These are phyloP conservation scores for Berberis vulgaris DNA, from an alignment of 164 flowering plant genomes.

Conservation along the genomic window DNA sequence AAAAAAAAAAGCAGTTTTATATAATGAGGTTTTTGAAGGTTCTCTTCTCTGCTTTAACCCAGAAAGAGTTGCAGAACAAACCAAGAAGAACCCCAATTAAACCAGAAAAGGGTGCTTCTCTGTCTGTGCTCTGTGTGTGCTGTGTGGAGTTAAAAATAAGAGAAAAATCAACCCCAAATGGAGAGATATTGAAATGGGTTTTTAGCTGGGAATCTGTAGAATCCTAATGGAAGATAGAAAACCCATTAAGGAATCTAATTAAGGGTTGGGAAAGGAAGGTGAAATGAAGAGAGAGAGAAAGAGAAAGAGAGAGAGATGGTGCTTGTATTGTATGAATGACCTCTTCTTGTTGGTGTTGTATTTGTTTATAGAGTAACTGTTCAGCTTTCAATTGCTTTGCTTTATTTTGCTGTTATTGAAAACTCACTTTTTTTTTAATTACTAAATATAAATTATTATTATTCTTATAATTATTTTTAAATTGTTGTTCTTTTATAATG, in stretches of 20 bases:
- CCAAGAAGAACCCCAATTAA: constrained; percentile 14
- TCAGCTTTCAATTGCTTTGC: constrained; percentile 27
- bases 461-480: too few species aligned
- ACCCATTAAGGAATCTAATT: constrained; percentile 53
- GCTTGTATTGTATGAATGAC: constrained; percentile 30
- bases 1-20: neutral
- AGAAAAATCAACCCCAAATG: constrained; percentile 32
- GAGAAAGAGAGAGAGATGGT: neutral
- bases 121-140: neutral
- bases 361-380: constrained; percentile 49
- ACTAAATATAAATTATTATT: neutral
- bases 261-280: constrained; percentile 37
- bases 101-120: constrained; percentile 1
- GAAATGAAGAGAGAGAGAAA: constrained; percentile 7
- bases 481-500: too few species aligned
- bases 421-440: constrained; percentile 8
- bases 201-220: too few species aligned
- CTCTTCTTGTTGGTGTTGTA: constrained; percentile 30
- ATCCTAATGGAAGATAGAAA: constrained; percentile 35
- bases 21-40: too few species aligned
- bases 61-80: constrained; percentile 25
- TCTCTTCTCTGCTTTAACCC: constrained; percentile 21
- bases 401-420: constrained; percentile 24
- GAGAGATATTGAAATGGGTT: too few species aligned
- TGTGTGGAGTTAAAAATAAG: too few species aligned